phyloP scores from a whole-genome alignment of 495 filamentous ascomycete species.

The Extremus antarcticus region DNA sequence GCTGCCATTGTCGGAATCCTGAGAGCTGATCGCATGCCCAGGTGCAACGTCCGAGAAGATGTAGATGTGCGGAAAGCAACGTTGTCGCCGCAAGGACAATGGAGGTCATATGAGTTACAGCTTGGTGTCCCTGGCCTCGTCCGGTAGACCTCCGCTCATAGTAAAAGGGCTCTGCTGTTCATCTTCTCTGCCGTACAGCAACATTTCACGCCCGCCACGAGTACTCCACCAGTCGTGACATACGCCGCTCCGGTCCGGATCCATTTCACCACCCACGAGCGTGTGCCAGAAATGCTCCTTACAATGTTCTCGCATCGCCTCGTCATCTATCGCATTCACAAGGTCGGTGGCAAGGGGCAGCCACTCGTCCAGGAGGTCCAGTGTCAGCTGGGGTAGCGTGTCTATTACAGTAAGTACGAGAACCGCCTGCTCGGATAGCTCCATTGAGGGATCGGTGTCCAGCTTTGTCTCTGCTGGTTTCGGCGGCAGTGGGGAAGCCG shows the following conservation, averaged over 20 bases:
- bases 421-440: conserved; percentile 70
- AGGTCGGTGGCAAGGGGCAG: conserved; percentile 60
- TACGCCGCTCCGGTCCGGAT: conserved; percentile 69
- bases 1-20: too few species aligned
- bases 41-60: too few species aligned
- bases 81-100: too few species aligned
- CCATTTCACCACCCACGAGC: conserved; percentile 77
- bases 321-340: conserved; percentile 51
- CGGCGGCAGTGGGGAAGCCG: conserved; percentile 38
- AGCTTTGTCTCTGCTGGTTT: conserved; percentile 17
- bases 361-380: conserved; percentile 65
- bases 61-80: conserved; percentile 8
- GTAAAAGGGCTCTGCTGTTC: conserved; percentile 26
- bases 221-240: conserved; percentile 85
- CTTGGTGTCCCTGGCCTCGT: background rate
- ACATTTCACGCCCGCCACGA: conserved; percentile 52
- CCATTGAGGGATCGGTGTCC: conserved; percentile 17
- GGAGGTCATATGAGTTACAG: too few species aligned
- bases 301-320: conserved; percentile 50
- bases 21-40: too few species aligned
- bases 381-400: conserved; percentile 60
- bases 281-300: conserved; percentile 77
- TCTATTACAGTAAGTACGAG: conserved; percentile 74
- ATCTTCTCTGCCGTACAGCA: conserved; percentile 45
- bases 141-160: conserved; percentile 43